Evolutionary conservation across 2,329 filamentous ascomycete species (phyloP), one percentile per base, ranked within the genome.

Genomic region (Talaromyces sp.): DNA sequence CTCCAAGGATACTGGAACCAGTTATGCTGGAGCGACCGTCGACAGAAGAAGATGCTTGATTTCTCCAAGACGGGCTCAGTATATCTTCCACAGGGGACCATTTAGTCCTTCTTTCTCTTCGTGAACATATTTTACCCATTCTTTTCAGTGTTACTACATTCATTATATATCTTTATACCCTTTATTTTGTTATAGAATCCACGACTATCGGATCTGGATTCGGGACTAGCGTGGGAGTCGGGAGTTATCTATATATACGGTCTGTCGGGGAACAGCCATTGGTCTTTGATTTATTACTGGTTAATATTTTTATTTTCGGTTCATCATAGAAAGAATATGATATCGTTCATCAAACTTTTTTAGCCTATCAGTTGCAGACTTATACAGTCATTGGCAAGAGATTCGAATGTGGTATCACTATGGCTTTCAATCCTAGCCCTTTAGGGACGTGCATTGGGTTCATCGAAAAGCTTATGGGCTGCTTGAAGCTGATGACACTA

Each of bases 11-110:
- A 65, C 58, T 71, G 67, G 68, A 70, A 69, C 3, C 70, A 70
- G 3, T 58, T 75, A 11, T 66, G 68, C 14, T 71, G 72, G 71
- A 72, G 69, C 41, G 66, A 67, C 31, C 57, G 61, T 16, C 57
- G 37, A 11, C 65, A 57, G 50, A 65, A 57, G 50, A 65, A 52
- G 35, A 56, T 60, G 37, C 39, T 59, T 22, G 59, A 59, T 45
- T 58, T 62, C 14, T 47, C 63, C 27, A 62, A 62, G 50, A 24
- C 64, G 50, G 24, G 65, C 61, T 22, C 50, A 35, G 43, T 47
- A 65, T 62, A 54, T 63, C 33, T 50, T 60, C 37, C 63, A 7
- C 39, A 24, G 13, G 31, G 50, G 35, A 31, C 47, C 9, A 58
- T 47, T 41, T 65, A 58, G 19, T 16, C 24, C 19, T 37, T 48